Conservation (phyloP, 148 eudicot species). For the Silene uniflora region DNA sequence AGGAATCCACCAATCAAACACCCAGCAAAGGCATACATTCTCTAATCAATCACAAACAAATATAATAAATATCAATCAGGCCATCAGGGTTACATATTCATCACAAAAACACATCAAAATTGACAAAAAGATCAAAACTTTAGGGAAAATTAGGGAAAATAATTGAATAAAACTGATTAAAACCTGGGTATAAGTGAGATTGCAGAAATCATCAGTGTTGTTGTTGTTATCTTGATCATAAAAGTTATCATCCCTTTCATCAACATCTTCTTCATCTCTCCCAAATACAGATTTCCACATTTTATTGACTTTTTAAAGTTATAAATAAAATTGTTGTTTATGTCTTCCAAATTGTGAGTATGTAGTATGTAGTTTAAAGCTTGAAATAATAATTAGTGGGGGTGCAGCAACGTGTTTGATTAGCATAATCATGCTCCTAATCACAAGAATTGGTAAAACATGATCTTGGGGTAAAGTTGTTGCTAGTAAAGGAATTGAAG, state of each 20-base stretch:
- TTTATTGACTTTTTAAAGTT: neutral
- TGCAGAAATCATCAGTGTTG: slow-evolving; percentile 37
- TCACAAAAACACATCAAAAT: neutral
- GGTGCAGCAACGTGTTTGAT: too few species aligned
- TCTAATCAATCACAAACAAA: slow-evolving; percentile 33
- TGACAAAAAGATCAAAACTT: slow-evolving; percentile 6
- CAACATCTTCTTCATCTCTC: slow-evolving; percentile 35
- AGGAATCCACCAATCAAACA: slow-evolving; percentile 45
- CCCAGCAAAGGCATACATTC: slow-evolving; percentile 63
- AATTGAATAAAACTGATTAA: neutral
- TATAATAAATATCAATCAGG: neutral
- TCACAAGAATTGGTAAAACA: too few species aligned
- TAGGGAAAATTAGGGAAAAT: neutral
- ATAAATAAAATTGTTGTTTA: neutral
- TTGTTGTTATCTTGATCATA: slow-evolving; percentile 30
- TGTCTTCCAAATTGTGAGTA: neutral
- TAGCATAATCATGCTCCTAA: too few species aligned
- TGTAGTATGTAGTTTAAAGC: too few species aligned
- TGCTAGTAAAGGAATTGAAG: too few species aligned
- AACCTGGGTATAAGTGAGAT: slow-evolving; percentile 60
- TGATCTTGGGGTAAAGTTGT: too few species aligned
- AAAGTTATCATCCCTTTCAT: slow-evolving; percentile 21
- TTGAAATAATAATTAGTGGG: too few species aligned
- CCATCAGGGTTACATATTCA: neutral
- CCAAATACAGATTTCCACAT: slow-evolving; percentile 57